Evolutionary conservation across 2,329 filamentous ascomycete genomes (phyloP).

Genomic region (Mariannaea elegans): DNA sequence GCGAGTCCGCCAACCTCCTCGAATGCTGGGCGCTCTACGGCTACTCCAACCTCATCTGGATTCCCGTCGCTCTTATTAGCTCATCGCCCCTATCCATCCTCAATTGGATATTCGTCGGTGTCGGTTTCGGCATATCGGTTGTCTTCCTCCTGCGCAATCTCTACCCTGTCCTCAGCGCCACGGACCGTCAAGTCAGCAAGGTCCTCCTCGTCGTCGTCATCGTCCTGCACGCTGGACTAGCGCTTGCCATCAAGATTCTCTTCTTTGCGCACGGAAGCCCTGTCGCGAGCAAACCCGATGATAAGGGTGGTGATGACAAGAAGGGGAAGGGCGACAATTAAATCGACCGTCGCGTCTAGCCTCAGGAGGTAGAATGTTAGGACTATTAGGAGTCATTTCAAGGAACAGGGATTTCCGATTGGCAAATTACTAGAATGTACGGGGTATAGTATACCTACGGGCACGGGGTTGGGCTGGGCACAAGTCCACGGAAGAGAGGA

Average conservation of each 20-base stretch:
- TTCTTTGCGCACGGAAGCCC: slow-evolving; percentile 87
- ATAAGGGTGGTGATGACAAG: slow-evolving; percentile 34
- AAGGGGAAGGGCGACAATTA: slow-evolving; percentile 27
- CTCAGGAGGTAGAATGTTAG: background rate
- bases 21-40: slow-evolving; percentile 97
- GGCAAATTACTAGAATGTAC: slow-evolving; percentile 7
- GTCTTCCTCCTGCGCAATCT: slow-evolving; percentile 86
- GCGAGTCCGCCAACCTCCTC: slow-evolving; percentile 89
- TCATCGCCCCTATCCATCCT: slow-evolving; percentile 87
- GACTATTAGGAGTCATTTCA: slow-evolving; percentile 2
- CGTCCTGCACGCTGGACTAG: slow-evolving; percentile 84
- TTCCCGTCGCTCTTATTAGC: slow-evolving; percentile 89
- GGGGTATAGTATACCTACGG: slow-evolving; percentile 25
- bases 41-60: slow-evolving; percentile 97
- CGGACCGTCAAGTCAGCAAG: slow-evolving; percentile 91
- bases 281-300: slow-evolving; percentile 50
- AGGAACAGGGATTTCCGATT: slow-evolving; percentile 11
- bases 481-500: slow-evolving; percentile 2
- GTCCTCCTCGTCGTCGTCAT: slow-evolving; percentile 85
- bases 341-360: slow-evolving; percentile 20
- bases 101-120: slow-evolving; percentile 92
- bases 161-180: slow-evolving; percentile 91
- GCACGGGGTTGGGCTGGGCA: slow-evolving; percentile 17
- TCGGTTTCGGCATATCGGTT: slow-evolving; percentile 85
- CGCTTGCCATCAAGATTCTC: slow-evolving; percentile 93